Evolutionary conservation across 805 yeast species (phyloP).

Genomic region (Sugiyamaella americana): DNA sequence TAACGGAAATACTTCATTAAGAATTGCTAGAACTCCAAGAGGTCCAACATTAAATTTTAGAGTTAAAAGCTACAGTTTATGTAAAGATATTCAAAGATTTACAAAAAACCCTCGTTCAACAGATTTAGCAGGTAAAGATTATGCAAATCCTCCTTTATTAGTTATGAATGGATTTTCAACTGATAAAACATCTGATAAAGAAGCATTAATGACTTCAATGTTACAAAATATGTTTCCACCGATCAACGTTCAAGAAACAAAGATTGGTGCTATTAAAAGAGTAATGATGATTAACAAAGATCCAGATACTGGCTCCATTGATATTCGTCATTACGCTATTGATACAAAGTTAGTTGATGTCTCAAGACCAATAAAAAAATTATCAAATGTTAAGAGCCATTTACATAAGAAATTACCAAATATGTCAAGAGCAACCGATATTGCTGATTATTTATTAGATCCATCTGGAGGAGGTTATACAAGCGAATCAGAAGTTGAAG

Average conservation of each 20-base stretch:
- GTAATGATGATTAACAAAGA: conserved; percentile 79
- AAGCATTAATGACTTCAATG: conserved; percentile 77
- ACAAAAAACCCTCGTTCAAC: conserved; percentile 75
- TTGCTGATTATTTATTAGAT: conserved; percentile 77
- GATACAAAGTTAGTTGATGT: conserved; percentile 73
- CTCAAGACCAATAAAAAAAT: conserved; percentile 62
- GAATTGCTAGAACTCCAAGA: conserved; percentile 81
- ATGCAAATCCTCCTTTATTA: conserved; percentile 74
- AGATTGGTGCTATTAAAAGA: conserved; percentile 68
- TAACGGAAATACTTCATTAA: conserved; percentile 70
- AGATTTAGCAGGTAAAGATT: conserved; percentile 46
- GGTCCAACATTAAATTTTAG: conserved; percentile 91
- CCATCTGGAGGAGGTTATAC: conserved; percentile 77
- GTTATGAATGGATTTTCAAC: conserved; percentile 90
- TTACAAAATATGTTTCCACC: conserved; percentile 97
- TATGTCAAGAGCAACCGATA: conserved; percentile 60
- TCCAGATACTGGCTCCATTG: conserved; percentile 63
- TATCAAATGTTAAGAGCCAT: conserved; percentile 56
- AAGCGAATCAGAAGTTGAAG: conserved; percentile 86
- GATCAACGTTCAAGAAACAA: conserved; percentile 76
- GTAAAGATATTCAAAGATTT: conserved; percentile 68
- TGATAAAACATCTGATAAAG: conserved; percentile 50
- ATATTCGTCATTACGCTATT: conserved; percentile 83
- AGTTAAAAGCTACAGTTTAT: conserved; percentile 68
- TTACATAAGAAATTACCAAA: conserved; percentile 64